These are phyloP conservation scores for Pseudozyma hubeiensis DNA, from an alignment of 1,284 basidiomycete genomes.

Conservation along the genomic window DNA sequence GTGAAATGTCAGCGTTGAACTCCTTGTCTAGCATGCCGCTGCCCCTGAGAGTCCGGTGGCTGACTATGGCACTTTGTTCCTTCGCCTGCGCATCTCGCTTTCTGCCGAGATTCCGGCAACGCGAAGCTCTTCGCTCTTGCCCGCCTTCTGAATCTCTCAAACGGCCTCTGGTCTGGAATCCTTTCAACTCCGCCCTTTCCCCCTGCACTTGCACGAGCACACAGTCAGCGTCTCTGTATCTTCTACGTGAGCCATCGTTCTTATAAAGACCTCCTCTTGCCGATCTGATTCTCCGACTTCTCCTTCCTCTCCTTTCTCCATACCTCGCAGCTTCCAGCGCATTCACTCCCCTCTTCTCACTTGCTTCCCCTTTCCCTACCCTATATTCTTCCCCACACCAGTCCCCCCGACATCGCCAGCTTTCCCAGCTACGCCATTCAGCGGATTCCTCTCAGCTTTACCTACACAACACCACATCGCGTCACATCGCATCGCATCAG, in stretches of 20 bases:
- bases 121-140: not conserved
- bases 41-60: conserved; percentile 5
- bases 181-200: conserved; percentile 23
- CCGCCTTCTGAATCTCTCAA: not conserved
- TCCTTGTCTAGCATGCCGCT: conserved; percentile 1
- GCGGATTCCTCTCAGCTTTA: not conserved
- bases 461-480: not conserved
- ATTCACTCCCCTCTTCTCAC: conserved; percentile 13
- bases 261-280: conserved; percentile 28
- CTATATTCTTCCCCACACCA: conserved; percentile 1
- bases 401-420: not conserved
- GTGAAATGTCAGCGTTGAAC: not conserved
- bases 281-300: conserved; percentile 13
- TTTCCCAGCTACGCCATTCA: not conserved
- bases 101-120: conserved; percentile 5
- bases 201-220: not conserved
- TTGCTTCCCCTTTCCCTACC: conserved; percentile 5
- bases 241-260: conserved; percentile 5
- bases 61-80: too few species aligned
- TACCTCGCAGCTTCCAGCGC: conserved; percentile 40
- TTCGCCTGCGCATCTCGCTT: not conserved
- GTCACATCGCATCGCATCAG: not conserved
- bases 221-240: not conserved
- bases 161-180: conserved; percentile 16
- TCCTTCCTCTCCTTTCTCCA: conserved; percentile 28